These are phyloP conservation scores for Amanita pallidorosea DNA, from an alignment of 768 basidiomycete species.

Conservation along the genomic window DNA sequence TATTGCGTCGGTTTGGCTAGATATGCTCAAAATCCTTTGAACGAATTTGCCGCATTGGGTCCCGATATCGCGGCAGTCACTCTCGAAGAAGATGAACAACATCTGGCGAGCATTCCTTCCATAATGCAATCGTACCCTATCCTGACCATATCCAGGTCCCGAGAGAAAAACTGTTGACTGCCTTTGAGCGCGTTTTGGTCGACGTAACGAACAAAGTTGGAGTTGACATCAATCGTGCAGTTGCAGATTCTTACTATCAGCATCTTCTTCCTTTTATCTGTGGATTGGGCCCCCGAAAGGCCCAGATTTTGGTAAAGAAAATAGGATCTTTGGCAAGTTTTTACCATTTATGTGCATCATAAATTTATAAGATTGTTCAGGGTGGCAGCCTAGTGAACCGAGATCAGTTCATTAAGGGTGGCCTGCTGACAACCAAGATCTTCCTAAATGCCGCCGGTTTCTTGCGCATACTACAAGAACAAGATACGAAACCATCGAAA, in stretches of 20 bases:
- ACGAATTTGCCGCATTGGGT: conserved; percentile 89
- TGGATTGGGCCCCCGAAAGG: conserved; percentile 92
- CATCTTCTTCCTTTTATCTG: conserved; percentile 82
- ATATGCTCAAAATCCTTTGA: conserved; percentile 87
- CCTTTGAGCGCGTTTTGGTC: conserved; percentile 80
- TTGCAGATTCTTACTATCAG: conserved; percentile 82
- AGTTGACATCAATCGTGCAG: conserved; percentile 92
- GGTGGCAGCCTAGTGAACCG: conserved; percentile 84
- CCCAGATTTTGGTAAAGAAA: conserved; percentile 71
- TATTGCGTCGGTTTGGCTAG: conserved; percentile 93
- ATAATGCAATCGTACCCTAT: conserved; percentile 6
- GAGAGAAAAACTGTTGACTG: conserved; percentile 67
- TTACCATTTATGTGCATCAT: conserved; percentile 2
- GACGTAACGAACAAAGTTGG: conserved; percentile 89
- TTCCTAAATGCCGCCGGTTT: conserved; percentile 93
- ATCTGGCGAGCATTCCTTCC: conserved; percentile 43
- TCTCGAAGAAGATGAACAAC: conserved; percentile 80
- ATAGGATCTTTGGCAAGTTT: conserved; percentile 61
- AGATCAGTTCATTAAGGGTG: conserved; percentile 75
- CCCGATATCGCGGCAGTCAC: conserved; percentile 73
- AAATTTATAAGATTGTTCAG: conserved; percentile 26
- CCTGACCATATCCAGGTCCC: conserved; percentile 46
- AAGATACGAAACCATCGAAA: conserved; percentile 48
- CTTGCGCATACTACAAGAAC: conserved; percentile 66
- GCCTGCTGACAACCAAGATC: conserved; percentile 74